These are phyloP conservation scores for Croton setiger DNA, from an alignment of 441 rosid species.

Conservation along the genomic window DNA sequence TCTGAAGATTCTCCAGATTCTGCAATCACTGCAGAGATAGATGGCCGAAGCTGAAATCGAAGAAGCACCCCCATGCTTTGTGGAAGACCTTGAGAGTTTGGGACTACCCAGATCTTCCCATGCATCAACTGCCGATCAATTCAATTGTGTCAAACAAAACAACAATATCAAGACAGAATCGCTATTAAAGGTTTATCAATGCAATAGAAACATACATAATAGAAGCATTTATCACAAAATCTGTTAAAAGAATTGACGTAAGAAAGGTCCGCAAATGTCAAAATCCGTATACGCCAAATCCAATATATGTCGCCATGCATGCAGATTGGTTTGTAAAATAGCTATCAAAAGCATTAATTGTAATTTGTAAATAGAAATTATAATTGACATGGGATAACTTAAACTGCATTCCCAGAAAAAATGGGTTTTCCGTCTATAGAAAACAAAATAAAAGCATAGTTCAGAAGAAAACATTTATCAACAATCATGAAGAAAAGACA, in stretches of 20 bases:
- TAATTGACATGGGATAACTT: background rate
- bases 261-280: background rate
- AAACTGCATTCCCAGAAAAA: background rate
- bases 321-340: background rate
- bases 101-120: slow-evolving; percentile 65
- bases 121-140: slow-evolving; percentile 59
- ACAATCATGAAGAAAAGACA: background rate
- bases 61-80: slow-evolving; percentile 66
- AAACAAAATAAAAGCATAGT: background rate
- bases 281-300: background rate
- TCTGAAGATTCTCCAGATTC: slow-evolving; percentile 55
- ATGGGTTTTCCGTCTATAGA: background rate
- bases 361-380: background rate
- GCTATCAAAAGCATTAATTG: background rate
- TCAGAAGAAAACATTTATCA: background rate
- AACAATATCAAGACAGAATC: background rate
- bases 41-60: slow-evolving; percentile 55
- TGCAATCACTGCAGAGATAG: slow-evolving; percentile 29
- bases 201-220: background rate
- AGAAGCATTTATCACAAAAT: background rate
- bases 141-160: background rate
- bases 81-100: slow-evolving; percentile 48
- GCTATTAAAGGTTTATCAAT: background rate
- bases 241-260: too few species aligned
- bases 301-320: background rate